These are phyloP conservation scores for Ophiognomonia clavigignenti-juglandacearum DNA, from an alignment of 2,329 filamentous ascomycete species.

Conservation along the genomic window DNA sequence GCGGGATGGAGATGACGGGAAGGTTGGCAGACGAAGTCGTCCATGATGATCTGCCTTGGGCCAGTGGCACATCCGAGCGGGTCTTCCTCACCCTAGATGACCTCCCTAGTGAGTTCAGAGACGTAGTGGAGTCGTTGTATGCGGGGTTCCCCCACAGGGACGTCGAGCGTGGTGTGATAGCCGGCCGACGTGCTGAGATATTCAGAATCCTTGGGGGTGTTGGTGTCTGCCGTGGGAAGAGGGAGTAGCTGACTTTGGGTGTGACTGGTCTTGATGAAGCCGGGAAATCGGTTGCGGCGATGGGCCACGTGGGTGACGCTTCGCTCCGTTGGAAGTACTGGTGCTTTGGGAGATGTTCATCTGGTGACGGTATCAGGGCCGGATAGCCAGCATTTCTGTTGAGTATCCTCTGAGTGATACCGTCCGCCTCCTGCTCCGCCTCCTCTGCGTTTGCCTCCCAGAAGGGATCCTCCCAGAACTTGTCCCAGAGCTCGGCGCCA, in stretches of 20 bases:
- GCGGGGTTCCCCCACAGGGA: not conserved
- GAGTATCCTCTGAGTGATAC: not conserved
- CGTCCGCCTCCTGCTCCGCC: conserved; percentile 1
- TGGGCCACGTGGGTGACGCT: conserved; percentile 25
- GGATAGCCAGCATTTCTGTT: conserved; percentile 5
- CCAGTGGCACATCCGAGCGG: conserved; percentile 2
- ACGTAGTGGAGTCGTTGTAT: not conserved
- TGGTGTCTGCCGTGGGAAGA: conserved; percentile 8
- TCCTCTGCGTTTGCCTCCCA: conserved; percentile 8
- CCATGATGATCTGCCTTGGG: conserved; percentile 3
- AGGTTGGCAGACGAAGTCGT: conserved; percentile 1
- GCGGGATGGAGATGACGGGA: not conserved
- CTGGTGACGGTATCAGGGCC: conserved; percentile 9
- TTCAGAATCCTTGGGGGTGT: not conserved
- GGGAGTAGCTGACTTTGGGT: conserved; percentile 12
- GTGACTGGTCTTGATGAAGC: conserved; percentile 24
- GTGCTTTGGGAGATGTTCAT: not conserved
- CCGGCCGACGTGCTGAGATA: not conserved
- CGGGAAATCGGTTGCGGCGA: conserved; percentile 19
- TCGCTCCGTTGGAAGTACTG: not conserved
- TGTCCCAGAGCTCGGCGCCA: conserved; percentile 14
- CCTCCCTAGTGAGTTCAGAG: not conserved
- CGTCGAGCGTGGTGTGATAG: not conserved
- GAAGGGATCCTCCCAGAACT: conserved; percentile 15
- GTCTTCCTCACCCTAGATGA: conserved; percentile 2